Evolutionary conservation across 2,329 filamentous ascomycete genomes (phyloP).

Genomic region (Emmonsia crescens): DNA sequence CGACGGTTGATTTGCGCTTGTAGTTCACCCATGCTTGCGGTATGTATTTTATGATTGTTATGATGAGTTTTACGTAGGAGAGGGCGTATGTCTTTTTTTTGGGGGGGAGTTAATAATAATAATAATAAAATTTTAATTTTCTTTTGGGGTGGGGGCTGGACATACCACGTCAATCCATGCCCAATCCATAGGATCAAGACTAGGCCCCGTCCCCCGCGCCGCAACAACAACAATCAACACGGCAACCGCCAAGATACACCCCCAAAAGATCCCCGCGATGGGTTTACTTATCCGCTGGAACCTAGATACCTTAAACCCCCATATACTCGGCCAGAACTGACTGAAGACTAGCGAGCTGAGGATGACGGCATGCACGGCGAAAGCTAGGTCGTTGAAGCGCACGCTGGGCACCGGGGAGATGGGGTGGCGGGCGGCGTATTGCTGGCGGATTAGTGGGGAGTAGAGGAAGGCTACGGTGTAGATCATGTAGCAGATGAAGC

Average conservation of each 20-base stretch:
- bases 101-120: conserved; percentile 10
- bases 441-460: conserved; percentile 61
- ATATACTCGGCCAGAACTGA: conserved; percentile 62
- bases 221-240: conserved; percentile 33
- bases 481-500: conserved; percentile 56
- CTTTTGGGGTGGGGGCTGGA: conserved; percentile 6
- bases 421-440: conserved; percentile 75
- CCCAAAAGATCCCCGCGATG: conserved; percentile 59
- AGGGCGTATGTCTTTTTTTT: conserved; percentile 49
- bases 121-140: conserved; percentile 4
- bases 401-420: conserved; percentile 69
- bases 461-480: conserved; percentile 69
- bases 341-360: conserved; percentile 63
- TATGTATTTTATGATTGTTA: conserved; percentile 86
- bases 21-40: conserved; percentile 79
- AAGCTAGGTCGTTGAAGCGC: conserved; percentile 78
- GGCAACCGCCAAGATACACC: conserved; percentile 44
- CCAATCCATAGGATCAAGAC: conserved; percentile 42
- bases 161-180: conserved; percentile 55
- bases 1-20: conserved; percentile 69
- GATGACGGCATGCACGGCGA: conserved; percentile 69
- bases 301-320: conserved; percentile 59
- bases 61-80: conserved; percentile 78
- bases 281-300: conserved; percentile 46
- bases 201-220: conserved; percentile 30